phyloP scores from a whole-genome alignment of 2,329 filamentous ascomycete genomes.

The Paraphoma sp. region DNA sequence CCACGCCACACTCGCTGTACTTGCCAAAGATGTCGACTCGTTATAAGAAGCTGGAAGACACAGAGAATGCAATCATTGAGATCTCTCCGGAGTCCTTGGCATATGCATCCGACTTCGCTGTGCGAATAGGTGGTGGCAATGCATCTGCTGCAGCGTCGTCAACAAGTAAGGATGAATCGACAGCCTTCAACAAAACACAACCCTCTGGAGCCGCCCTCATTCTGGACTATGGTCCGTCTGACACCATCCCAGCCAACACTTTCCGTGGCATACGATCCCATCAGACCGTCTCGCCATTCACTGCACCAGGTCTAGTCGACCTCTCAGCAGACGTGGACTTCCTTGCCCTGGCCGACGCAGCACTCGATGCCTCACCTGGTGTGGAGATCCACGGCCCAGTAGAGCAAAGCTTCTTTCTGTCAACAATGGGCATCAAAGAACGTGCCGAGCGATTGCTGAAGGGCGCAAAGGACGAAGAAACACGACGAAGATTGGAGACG shows the following conservation, averaged over 20 bases:
- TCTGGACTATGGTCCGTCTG: slow-evolving; percentile 87
- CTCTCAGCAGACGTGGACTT: slow-evolving; percentile 96
- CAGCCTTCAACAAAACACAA: slow-evolving; percentile 58
- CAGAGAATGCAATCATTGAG: slow-evolving; percentile 77
- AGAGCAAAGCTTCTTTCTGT: slow-evolving; percentile 81
- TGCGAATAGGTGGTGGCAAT: slow-evolving; percentile 75
- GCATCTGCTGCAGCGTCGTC: slow-evolving; percentile 14
- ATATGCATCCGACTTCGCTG: slow-evolving; percentile 81
- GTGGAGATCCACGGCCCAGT: slow-evolving; percentile 94
- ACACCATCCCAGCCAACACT: slow-evolving; percentile 84
- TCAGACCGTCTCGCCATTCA: slow-evolving; percentile 77
- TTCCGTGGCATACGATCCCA: slow-evolving; percentile 87
- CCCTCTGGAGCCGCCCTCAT: slow-evolving; percentile 90
- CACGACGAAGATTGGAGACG: slow-evolving; percentile 64
- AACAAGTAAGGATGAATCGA: slow-evolving; percentile 15
- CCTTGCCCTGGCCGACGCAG: slow-evolving; percentile 80
- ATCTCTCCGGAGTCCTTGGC: slow-evolving; percentile 86
- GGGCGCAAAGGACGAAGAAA: slow-evolving; percentile 48
- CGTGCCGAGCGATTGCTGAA: slow-evolving; percentile 38
- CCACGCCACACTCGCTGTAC: slow-evolving; percentile 83
- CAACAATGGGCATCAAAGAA: slow-evolving; percentile 76
- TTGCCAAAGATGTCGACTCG: slow-evolving; percentile 82
- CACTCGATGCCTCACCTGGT: slow-evolving; percentile 74
- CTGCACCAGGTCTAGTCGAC: slow-evolving; percentile 81
- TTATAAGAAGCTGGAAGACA: slow-evolving; percentile 75